Conservation (phyloP, 2,329 filamentous ascomycete genomes). For the Beauveria australis region DNA sequence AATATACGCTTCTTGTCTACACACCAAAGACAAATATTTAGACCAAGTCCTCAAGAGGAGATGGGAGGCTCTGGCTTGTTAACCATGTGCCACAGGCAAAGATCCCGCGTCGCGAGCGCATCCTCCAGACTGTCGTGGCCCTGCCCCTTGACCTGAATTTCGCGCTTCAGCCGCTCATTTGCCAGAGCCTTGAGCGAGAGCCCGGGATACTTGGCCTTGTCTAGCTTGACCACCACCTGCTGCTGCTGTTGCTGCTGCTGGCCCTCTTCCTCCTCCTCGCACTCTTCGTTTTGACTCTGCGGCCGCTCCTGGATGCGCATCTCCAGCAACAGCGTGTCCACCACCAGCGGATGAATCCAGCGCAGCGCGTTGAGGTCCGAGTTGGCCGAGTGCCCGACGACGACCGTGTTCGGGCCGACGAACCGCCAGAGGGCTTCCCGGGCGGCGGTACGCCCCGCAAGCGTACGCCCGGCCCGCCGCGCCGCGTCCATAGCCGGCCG, state of each 20-base stretch:
- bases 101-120: slow-evolving; percentile 33
- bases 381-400: slow-evolving; percentile 38
- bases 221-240: background rate
- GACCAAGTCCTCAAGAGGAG: background rate
- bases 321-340: slow-evolving; percentile 37
- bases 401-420: slow-evolving; percentile 36
- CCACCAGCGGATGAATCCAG: slow-evolving; percentile 37
- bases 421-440: slow-evolving; percentile 34
- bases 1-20: no score
- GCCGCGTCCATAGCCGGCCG: slow-evolving; percentile 29
- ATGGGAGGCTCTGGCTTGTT: slow-evolving; percentile 1
- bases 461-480: slow-evolving; percentile 21
- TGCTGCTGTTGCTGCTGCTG: background rate
- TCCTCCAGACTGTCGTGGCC: slow-evolving; percentile 39
- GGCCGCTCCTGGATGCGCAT: slow-evolving; percentile 14
- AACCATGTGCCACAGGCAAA: slow-evolving; percentile 30
- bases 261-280: no score
- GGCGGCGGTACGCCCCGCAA: slow-evolving; percentile 35
- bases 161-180: slow-evolving; percentile 26
- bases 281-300: background rate
- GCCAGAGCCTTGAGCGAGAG: slow-evolving; percentile 34
- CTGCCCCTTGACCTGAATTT: slow-evolving; percentile 28
- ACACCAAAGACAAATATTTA: no score
- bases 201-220: slow-evolving; percentile 13
- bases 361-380: slow-evolving; percentile 36